Percentiles rank a stretch among this genome's conserved stretches.
phyloP scores from a whole-genome alignment of 306 rosid species.

The Cucurbita ficifolia region DNA sequence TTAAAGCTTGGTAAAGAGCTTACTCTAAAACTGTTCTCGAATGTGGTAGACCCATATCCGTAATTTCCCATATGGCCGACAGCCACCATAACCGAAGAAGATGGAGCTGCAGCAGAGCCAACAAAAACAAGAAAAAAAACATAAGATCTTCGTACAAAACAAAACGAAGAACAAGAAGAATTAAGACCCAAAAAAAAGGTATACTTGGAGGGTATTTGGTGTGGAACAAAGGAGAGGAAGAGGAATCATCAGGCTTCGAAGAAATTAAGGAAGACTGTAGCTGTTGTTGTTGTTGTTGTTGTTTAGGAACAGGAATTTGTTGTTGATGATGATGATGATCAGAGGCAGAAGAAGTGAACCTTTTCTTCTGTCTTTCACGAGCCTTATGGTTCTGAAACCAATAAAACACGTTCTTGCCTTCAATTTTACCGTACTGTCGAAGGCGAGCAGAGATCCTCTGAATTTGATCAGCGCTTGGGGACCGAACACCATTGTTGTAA shows the following conservation, averaged over 20 bases:
- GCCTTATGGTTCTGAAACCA: constrained; percentile 99
- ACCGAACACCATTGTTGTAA: constrained; percentile 81
- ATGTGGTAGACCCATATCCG: constrained; percentile 57
- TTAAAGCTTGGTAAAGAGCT: constrained; percentile 20
- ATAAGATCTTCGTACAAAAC: background rate
- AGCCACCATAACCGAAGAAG: constrained; percentile 39
- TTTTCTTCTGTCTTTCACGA: constrained; percentile 92
- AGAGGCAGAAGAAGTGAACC: constrained; percentile 32
- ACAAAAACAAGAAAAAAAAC: background rate
- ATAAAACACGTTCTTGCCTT: constrained; percentile 84
- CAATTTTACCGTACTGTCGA: constrained; percentile 90
- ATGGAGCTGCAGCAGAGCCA: background rate
- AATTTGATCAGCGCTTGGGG: constrained; percentile 91
- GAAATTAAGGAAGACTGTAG: background rate
- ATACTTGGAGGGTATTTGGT: constrained; percentile 30
- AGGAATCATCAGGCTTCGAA: constrained; percentile 30
- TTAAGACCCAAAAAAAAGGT: background rate
- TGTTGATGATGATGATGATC: background rate
- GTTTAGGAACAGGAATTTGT: background rate
- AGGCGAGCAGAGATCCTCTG: constrained; percentile 89
- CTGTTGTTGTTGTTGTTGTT: background rate
- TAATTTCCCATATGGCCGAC: constrained; percentile 52
- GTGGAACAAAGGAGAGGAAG: background rate
- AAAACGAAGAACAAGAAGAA: background rate
- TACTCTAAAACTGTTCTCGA: constrained; percentile 85